Base-by-base conservation (phyloP, 495 filamentous ascomycete species). In the Penicillium canescens region DNA sequence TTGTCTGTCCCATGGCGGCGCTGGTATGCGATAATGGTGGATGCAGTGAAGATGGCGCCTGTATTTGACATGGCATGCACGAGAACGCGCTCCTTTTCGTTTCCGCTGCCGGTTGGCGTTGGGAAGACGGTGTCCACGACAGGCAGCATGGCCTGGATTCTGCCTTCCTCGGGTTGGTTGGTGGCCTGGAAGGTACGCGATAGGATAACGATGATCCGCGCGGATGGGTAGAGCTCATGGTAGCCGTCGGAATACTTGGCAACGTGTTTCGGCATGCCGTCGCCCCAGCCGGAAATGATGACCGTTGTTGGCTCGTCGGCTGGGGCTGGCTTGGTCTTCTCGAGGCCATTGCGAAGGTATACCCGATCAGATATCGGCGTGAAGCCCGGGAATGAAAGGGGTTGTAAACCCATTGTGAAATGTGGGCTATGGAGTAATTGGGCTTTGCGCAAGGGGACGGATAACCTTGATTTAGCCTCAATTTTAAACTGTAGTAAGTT, bases 221-320 rank as follows among this genome's bases (percentile, higher is more conserved):
- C 62, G 11, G 54, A 53, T 0, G 81, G 81, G 50, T 68, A 82
- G 8, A 82, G 71, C 14, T 68, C 62, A 23, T 69, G 65, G 59
- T 74, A 83, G 10, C 81, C 81, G 21, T 77, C 75, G 20, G 72
- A 68, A 50, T 82, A 83, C 56, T 83, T 83, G 54, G 67, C 52
- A 13, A 83, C 64, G 56, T 81, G 62, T 44, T 80, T 80, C 0
- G 79, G 76, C 16, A 55, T 64, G 16, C 74, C 78, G 53, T 83
- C 80, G 47, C 81, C 81, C 81, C 81, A 83, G 62, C 76, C 74
- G 56, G 77, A 82, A 24, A 83, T 68, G n/a, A 67, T 16, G 43
- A 67, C 62, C 3, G 63, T 64, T 14, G 63, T 67, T 42, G 63
- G 63, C 31, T 67, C 55, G 21, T 64, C 24, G 12, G 57, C 49